Evolutionary conservation across 495 filamentous ascomycete species (phyloP), one percentile per base, ranked within the genome.

Genomic region (Apodospora peruviana): DNA sequence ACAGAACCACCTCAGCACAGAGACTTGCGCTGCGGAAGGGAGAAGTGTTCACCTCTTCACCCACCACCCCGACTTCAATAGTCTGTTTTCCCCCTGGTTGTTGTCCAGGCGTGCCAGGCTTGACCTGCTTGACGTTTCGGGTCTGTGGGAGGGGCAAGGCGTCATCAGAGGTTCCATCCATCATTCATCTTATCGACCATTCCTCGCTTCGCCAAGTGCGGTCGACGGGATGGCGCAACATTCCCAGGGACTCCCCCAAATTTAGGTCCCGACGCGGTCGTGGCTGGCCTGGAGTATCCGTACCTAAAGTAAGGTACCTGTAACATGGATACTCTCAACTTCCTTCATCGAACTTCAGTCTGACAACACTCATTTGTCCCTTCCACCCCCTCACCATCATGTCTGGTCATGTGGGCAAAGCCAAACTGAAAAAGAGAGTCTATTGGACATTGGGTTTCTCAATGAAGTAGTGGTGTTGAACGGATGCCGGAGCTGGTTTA

Each of bases 401-500:
- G n/a, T n/a, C n/a, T n/a, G n/a, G n/a, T n/a, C n/a, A n/a, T n/a
- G n/a, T n/a, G n/a, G n/a, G n/a, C n/a, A n/a, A n/a, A n/a, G n/a
- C 27, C 27, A 14, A 32, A 7, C 27, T 14, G 7, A 32, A 32
- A 32, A 32, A 32, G 27, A 32, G 27, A 32, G 27, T 32, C 27
- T 32, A 7, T 32, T 32, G 27, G 27, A 32, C 29, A 7, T 34
- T 34, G 29, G 29, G 29, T 34, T 34, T 34, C 8, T 14, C 14
- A 8, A 8, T 34, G 29, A 14, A 34, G 12, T 22, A 21, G 18
- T 20, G 40, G 22, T 18, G 32, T 5, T n/a, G 4, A 17, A 27
- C 50, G 45, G 54, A 36, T 50, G 39, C 55, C 54, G 55, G 56
- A 55, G 54, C 45, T 39, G 53, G 52, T 5, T 34, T 18, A 40